Conservation (phyloP, 1,284 basidiomycete species). For the Stygiomarasmius scandens region DNA sequence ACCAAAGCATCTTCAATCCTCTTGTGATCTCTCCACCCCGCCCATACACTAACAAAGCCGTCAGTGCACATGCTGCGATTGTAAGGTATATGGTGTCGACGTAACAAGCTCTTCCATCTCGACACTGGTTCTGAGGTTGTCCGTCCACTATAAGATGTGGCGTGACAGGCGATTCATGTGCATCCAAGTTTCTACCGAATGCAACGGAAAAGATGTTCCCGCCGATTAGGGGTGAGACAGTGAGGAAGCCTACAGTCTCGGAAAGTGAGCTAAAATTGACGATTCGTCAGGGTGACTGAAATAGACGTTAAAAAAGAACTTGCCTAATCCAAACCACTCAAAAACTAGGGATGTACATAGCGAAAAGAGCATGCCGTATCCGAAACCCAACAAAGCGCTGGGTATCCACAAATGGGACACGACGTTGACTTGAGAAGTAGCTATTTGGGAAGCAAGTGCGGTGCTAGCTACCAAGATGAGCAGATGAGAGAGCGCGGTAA, state of each 20-base stretch:
- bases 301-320: constrained; percentile 18
- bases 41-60: constrained; percentile 52
- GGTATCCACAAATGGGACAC: constrained; percentile 75
- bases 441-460: constrained; percentile 73
- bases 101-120: constrained; percentile 55
- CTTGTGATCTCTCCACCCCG: constrained; percentile 48
- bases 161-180: constrained; percentile 53
- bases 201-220: constrained; percentile 85
- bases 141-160: background rate
- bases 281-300: background rate
- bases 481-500: constrained; percentile 74
- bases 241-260: constrained; percentile 86
- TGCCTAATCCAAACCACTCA: constrained; percentile 81
- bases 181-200: constrained; percentile 81
- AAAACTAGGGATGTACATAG: constrained; percentile 71
- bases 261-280: constrained; percentile 60
- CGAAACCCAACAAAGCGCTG: constrained; percentile 69
- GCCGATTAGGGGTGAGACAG: constrained; percentile 76
- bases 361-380: constrained; percentile 79
- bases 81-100: constrained; percentile 54
- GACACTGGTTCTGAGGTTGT: constrained; percentile 36
- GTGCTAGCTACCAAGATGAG: constrained; percentile 65
- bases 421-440: constrained; percentile 56
- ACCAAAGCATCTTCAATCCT: constrained; percentile 27
- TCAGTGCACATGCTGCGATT: constrained; percentile 46